Conservation (phyloP, 805 yeast species). For the Barnettozyma populi region DNA sequence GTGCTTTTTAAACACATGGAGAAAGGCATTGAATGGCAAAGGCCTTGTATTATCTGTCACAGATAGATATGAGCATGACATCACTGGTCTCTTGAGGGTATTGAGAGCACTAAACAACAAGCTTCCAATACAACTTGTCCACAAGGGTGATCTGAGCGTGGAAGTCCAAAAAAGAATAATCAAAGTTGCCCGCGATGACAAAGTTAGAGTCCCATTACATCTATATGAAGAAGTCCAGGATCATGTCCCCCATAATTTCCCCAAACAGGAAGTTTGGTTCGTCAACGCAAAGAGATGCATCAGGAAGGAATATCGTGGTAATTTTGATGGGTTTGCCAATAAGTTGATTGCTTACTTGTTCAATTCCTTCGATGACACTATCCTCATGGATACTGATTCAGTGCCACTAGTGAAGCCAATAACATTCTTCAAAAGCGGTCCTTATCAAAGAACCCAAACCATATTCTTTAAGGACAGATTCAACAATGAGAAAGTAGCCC, state of each 20-base stretch:
- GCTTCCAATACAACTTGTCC: constrained; percentile 38
- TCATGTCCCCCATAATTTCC: constrained; percentile 21
- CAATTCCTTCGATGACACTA: constrained; percentile 39
- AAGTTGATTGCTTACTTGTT: constrained; percentile 42
- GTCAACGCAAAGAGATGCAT: constrained; percentile 27
- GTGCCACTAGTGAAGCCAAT: constrained; percentile 36
- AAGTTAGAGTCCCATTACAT: constrained; percentile 28
- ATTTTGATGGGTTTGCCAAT: constrained; percentile 39
- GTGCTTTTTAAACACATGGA: constrained; percentile 15
- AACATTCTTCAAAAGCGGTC: constrained; percentile 28
- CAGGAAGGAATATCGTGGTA: constrained; percentile 20
- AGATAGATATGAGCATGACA: constrained; percentile 25
- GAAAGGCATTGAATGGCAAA: constrained; percentile 15
- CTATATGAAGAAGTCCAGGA: constrained; percentile 19
- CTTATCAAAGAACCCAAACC: constrained; percentile 33
- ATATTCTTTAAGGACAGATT: constrained; percentile 40
- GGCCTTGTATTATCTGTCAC: constrained; percentile 34
- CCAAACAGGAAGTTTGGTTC: constrained; percentile 34
- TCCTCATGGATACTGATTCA: constrained; percentile 47
- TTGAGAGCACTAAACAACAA: constrained; percentile 31
- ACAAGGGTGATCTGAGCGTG: constrained; percentile 33
- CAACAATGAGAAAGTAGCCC: constrained; percentile 9
- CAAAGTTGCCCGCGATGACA: constrained; percentile 32
- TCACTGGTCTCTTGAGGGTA: constrained; percentile 36
- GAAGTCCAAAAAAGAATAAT: constrained; percentile 30